Conservation (phyloP, 2,329 filamentous ascomycete species). For the Massarina eburnea region DNA sequence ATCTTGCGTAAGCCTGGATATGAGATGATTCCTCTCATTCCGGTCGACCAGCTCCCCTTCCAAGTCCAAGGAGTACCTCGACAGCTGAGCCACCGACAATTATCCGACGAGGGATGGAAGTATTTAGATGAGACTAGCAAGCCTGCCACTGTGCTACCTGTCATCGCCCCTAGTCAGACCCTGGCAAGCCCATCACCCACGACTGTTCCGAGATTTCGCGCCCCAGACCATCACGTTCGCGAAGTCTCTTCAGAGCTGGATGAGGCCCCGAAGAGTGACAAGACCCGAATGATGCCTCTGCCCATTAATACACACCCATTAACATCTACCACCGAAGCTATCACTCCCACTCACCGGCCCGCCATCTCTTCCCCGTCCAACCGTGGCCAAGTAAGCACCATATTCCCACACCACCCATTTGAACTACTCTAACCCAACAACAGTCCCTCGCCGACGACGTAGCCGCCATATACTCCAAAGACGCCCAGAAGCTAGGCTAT, state of each 20-base stretch:
- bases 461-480: slow-evolving; percentile 26
- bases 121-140: slow-evolving; percentile 19
- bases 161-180: slow-evolving; percentile 1
- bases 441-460: slow-evolving; percentile 26
- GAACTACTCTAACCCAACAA: neutral
- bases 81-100: slow-evolving; percentile 30
- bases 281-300: neutral
- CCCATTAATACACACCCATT: neutral
- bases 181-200: neutral
- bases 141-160: slow-evolving; percentile 8
- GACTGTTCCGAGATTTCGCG: slow-evolving; percentile 9
- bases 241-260: neutral
- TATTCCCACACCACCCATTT: neutral
- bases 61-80: slow-evolving; percentile 42
- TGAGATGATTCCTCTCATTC: slow-evolving; percentile 44
- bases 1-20: slow-evolving; percentile 40
- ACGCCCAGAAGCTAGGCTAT: slow-evolving; percentile 31
- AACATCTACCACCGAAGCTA: neutral
- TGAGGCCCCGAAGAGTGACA: neutral
- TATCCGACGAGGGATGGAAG: slow-evolving; percentile 28
- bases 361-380: neutral
- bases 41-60: slow-evolving; percentile 48
- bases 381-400: neutral
- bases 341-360: neutral
- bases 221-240: slow-evolving; percentile 23